Evolutionary conservation across 1,284 basidiomycete genomes (phyloP).

Genomic region (Pseudozyma pruni): DNA sequence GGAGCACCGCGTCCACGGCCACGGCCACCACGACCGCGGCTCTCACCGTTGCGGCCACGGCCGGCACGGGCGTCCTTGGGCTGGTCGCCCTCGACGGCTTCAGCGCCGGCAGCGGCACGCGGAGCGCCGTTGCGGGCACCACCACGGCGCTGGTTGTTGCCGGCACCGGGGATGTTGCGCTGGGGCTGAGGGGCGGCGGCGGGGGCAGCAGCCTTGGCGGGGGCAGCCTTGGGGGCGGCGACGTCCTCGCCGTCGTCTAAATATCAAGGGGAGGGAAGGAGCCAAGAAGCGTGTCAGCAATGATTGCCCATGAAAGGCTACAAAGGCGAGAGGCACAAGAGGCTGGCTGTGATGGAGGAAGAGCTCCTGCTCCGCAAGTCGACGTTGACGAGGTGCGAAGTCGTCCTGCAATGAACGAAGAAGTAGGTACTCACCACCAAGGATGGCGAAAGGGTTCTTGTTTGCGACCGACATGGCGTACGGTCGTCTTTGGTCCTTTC

Average conservation of each 20-base stretch:
- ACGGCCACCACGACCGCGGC: constrained; percentile 69
- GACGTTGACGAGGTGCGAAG: neutral
- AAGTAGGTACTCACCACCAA: constrained; percentile 57
- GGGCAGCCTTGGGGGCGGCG: constrained; percentile 51
- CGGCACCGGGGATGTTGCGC: constrained; percentile 61
- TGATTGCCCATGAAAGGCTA: neutral
- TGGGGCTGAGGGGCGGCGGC: constrained; percentile 50
- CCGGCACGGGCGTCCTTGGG: constrained; percentile 45
- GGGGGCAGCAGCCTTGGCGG: constrained; percentile 57
- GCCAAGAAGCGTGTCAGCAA: constrained; percentile 8
- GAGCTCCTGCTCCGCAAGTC: neutral
- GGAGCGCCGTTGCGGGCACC: constrained; percentile 49
- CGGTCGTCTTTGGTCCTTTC: constrained; percentile 55
- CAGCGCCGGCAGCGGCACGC: constrained; percentile 40
- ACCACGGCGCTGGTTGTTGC: constrained; percentile 51
- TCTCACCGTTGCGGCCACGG: constrained; percentile 36
- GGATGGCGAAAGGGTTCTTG: constrained; percentile 67
- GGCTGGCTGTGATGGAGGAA: no score
- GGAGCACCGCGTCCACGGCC: constrained; percentile 72
- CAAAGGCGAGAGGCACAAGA: no score
- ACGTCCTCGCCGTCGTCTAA: constrained; percentile 59
- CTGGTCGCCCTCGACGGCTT: constrained; percentile 47
- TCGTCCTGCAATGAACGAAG: no score
- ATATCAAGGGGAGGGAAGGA: neutral
- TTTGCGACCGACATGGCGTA: constrained; percentile 67